phyloP scores from a whole-genome alignment of 2,329 filamentous ascomycete species.

The Pseudopithomyces maydicus region DNA sequence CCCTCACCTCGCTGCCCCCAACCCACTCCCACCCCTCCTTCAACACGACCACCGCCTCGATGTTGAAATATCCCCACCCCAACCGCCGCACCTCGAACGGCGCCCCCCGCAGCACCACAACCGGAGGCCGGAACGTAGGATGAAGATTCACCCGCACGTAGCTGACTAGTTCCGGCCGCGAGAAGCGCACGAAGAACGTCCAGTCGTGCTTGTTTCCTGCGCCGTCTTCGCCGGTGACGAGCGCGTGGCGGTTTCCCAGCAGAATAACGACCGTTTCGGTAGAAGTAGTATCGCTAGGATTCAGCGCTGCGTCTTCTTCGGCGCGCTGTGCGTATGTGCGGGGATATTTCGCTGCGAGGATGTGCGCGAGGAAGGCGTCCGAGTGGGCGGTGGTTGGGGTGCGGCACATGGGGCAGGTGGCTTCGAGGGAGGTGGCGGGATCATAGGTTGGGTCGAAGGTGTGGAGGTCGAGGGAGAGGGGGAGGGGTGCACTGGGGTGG shows the following conservation, averaged over 20 bases:
- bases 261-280: constrained; percentile 38
- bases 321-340: constrained; percentile 40
- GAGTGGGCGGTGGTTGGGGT: constrained; percentile 44
- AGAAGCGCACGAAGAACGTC: constrained; percentile 53
- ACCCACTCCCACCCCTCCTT: constrained; percentile 53
- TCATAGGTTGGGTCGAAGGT: constrained; percentile 44
- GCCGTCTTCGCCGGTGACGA: constrained; percentile 23
- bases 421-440: constrained; percentile 40
- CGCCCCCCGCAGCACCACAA: constrained; percentile 37
- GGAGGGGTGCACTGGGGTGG: constrained; percentile 43
- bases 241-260: constrained; percentile 50
- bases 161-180: constrained; percentile 51
- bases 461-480: constrained; percentile 46
- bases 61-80: constrained; percentile 51
- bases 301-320: constrained; percentile 38
- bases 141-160: constrained; percentile 51
- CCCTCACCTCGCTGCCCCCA: constrained; percentile 42
- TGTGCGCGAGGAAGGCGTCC: constrained; percentile 28
- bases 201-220: constrained; percentile 49
- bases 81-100: constrained; percentile 49
- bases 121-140: constrained; percentile 49
- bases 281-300: constrained; percentile 24
- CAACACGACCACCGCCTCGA: constrained; percentile 48
- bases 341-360: constrained; percentile 44
- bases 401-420: constrained; percentile 54